These are phyloP conservation scores for Macrophomina phaseolina DNA, from an alignment of 2,329 filamentous ascomycete genomes.

Conservation along the genomic window DNA sequence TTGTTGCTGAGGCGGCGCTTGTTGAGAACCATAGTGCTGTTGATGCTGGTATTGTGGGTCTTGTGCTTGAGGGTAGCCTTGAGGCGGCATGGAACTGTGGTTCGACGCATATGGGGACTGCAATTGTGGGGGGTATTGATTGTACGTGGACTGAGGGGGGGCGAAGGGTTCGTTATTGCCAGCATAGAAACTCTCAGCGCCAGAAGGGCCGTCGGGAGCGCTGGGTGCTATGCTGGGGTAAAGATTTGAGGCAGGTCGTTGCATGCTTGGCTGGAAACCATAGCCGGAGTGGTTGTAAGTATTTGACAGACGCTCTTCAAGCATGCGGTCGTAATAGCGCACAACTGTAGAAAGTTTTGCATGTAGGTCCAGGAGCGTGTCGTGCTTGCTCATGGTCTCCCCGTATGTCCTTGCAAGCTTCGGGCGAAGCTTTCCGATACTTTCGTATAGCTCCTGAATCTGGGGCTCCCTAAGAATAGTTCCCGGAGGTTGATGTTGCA, in stretches of 20 bases:
- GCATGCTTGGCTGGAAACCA: slow-evolving; percentile 38
- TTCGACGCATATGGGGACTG: slow-evolving; percentile 44
- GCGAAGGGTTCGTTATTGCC: slow-evolving; percentile 62
- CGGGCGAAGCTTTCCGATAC: slow-evolving; percentile 88
- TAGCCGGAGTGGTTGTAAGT: slow-evolving; percentile 75
- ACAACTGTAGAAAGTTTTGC: slow-evolving; percentile 96
- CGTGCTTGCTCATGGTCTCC: slow-evolving; percentile 99
- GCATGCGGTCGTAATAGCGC: slow-evolving; percentile 96
- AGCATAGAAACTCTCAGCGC: slow-evolving; percentile 83
- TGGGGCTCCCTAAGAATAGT: slow-evolving; percentile 97
- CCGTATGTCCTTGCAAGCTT: slow-evolving; percentile 96
- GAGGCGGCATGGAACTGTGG: slow-evolving; percentile 38
- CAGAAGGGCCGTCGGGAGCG: slow-evolving; percentile 51
- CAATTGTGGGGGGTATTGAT: slow-evolving; percentile 55
- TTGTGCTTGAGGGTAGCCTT: slow-evolving; percentile 35
- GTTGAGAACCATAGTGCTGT: slow-evolving; percentile 34
- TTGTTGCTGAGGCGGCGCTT: slow-evolving; percentile 32
- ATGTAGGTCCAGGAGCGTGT: slow-evolving; percentile 91
- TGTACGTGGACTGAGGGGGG: slow-evolving; percentile 59
- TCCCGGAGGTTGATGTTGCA: slow-evolving; percentile 93
- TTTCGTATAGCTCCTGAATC: slow-evolving; percentile 97
- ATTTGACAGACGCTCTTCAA: slow-evolving; percentile 91
- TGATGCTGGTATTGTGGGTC: slow-evolving; percentile 41
- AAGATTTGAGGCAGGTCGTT: slow-evolving; percentile 58
- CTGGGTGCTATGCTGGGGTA: slow-evolving; percentile 69